These are phyloP conservation scores for Tulasnella calospora DNA, from an alignment of 768 basidiomycete genomes.

Conservation along the genomic window DNA sequence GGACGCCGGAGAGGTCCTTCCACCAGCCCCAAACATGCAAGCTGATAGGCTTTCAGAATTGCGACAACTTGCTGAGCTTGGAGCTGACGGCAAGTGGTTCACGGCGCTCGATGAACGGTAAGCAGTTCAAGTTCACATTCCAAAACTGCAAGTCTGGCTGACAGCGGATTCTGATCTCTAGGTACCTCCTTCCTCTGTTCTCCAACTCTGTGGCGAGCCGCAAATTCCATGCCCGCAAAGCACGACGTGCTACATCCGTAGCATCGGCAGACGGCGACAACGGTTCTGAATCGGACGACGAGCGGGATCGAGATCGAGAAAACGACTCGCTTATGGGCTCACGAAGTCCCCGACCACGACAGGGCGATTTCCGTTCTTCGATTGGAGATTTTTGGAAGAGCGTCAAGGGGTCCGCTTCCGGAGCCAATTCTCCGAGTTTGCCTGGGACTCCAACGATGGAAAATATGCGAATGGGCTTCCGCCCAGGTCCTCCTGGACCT, in stretches of 20 bases:
- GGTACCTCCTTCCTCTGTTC: constrained; percentile 83
- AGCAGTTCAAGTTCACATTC: background rate
- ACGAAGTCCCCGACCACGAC: background rate
- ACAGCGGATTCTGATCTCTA: background rate
- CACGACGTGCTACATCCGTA: constrained; percentile 25
- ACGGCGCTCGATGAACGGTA: constrained; percentile 82
- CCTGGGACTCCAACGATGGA: constrained; percentile 9
- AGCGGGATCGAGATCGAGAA: constrained; percentile 18
- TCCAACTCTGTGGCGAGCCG: constrained; percentile 86
- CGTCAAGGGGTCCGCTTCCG: background rate
- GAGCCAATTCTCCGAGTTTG: background rate
- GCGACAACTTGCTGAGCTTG: constrained; percentile 32
- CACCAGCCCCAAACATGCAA: constrained; percentile 7
- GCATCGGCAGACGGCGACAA: constrained; percentile 6
- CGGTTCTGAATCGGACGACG: constrained; percentile 26
- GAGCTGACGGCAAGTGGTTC: constrained; percentile 91
- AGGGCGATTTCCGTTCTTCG: background rate
- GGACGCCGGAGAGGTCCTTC: constrained; percentile 17
- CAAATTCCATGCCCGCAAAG: constrained; percentile 68
- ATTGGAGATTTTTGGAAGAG: constrained; percentile 9
- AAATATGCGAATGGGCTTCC: background rate
- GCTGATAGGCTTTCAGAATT: background rate
- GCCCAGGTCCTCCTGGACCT: background rate
- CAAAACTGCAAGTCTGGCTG: background rate
- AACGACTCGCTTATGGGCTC: constrained; percentile 11